phyloP scores from a whole-genome alignment of 805 yeast genomes.

The Candida silvatica region DNA sequence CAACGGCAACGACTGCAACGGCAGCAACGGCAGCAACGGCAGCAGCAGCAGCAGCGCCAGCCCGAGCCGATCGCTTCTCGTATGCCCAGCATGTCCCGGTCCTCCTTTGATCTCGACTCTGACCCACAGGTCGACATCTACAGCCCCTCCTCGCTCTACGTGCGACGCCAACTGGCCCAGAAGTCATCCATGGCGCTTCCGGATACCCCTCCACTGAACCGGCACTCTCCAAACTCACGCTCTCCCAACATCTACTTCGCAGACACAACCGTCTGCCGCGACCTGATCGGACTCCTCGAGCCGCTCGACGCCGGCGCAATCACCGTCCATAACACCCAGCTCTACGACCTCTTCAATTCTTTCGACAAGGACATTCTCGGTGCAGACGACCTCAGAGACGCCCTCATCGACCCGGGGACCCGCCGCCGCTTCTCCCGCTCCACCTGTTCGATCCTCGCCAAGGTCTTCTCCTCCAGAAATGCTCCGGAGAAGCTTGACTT shows the following conservation, averaged over 20 bases:
- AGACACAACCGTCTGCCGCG: neutral
- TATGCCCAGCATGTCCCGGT: conserved; percentile 2
- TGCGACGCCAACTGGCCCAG: neutral
- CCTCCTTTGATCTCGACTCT: too few species aligned
- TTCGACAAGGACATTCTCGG: conserved; percentile 12
- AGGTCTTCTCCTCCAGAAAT: conserved; percentile 11
- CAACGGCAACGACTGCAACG: neutral
- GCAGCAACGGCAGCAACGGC: conserved; percentile 2
- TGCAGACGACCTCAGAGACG: conserved; percentile 8
- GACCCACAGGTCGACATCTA: too few species aligned
- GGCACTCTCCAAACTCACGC: conserved; percentile 2
- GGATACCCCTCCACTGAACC: conserved; percentile 16
- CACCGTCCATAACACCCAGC: conserved; percentile 14
- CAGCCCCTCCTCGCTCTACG: neutral
- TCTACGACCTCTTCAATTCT: conserved; percentile 11
- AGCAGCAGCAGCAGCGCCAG: conserved; percentile 1
- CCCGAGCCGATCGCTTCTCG: neutral
- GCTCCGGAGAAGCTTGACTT: conserved; percentile 14
- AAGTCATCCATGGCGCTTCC: conserved; percentile 1
- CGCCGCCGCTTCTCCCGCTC: conserved; percentile 10
- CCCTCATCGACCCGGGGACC: conserved; percentile 18
- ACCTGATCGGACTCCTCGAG: conserved; percentile 11
- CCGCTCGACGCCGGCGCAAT: conserved; percentile 9
- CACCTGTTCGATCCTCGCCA: conserved; percentile 12
- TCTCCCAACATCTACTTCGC: conserved; percentile 3